Base-by-base conservation (phyloP, 306 rosid species). In the Hippophae gyantsensis region DNA sequence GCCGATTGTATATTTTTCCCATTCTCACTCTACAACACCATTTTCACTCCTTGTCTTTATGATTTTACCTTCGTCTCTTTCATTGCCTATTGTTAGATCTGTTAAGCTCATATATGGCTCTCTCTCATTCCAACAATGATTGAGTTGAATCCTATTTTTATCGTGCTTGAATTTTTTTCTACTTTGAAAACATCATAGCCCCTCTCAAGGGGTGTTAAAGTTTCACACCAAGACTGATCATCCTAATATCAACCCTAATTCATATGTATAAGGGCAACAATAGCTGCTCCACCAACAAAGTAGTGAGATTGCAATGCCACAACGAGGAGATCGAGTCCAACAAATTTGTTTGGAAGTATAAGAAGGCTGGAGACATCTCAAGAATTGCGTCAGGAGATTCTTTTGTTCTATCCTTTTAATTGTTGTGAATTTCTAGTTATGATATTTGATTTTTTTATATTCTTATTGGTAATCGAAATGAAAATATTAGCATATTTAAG, bases 241-340 rank as follows among this genome's bases (percentile, higher is more conserved):
- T 18, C 44, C 45, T 8, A 69, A 57, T 54, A 26, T 53, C 6
- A 72, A 8, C 56, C 52, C 64, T 55, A 13, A 43, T 6, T 56
- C 69, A 32, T 32, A 0, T 18, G 3, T 4, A 2, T 32, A 32
- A 32, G 23, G 65, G 57, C 56, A 73, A 58, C 42, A 82, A 69
- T 2, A 70, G 67, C 6, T 79, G 83, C 73, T 72, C 83, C 42
- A 87, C 85, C 56, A 74, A 74, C 8, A 90, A 72, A 68, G 76
- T 83, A 42, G 82, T 85, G 52, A 83, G 52, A 66, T 77, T 82
- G 49, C 87, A 81, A 73, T 90, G 98, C 86, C 75, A 54, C 67
- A 87, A 86, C 9, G 87, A 83, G 76, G 93, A 85, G 82, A 92
- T 79, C 13, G 83, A 81, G 74, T 81, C 93, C 5, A 95, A 92